A percentile compares a stretch with the other conserved stretches of the same genome.
These are phyloP conservation scores for Xanthoceras sorbifolium DNA, from an alignment of 345 rosid genomes.

Conservation along the genomic window DNA sequence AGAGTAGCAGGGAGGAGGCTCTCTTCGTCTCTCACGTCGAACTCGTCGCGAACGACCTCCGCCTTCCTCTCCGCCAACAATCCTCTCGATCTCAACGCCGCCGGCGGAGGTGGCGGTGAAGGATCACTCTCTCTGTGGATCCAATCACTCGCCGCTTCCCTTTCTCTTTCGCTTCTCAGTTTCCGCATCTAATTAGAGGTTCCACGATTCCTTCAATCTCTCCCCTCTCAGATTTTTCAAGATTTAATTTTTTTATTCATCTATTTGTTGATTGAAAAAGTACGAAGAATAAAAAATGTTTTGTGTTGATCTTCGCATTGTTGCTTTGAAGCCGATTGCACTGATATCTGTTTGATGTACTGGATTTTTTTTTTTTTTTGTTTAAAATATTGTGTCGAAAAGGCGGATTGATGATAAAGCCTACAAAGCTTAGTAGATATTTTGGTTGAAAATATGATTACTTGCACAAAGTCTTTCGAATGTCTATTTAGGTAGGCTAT, in stretches of 20 bases:
- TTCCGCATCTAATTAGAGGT: constrained; percentile 65
- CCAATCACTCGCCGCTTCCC: constrained; percentile 32
- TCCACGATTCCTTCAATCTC: neutral
- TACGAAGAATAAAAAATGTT: no score
- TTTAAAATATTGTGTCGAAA: neutral
- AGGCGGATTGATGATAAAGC: neutral
- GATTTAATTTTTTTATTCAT: no score
- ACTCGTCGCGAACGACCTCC: constrained; percentile 44
- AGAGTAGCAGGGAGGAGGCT: constrained; percentile 77
- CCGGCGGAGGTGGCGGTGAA: constrained; percentile 1
- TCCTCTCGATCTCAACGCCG: constrained; percentile 27
- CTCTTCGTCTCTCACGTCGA: constrained; percentile 52
- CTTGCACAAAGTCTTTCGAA: neutral
- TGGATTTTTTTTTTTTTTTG: neutral
- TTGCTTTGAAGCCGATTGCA: neutral
- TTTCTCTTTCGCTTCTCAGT: constrained; percentile 27
- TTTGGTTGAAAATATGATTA: neutral
- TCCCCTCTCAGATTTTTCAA: neutral
- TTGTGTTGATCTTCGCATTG: neutral
- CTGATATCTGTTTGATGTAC: neutral
- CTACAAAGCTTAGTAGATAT: neutral
- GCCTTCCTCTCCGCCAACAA: constrained; percentile 35
- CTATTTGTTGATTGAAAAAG: neutral
- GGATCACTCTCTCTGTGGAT: constrained; percentile 39
- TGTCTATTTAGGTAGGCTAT: neutral